Conservation (phyloP, 306 rosid species). For the Neltuma alba region DNA sequence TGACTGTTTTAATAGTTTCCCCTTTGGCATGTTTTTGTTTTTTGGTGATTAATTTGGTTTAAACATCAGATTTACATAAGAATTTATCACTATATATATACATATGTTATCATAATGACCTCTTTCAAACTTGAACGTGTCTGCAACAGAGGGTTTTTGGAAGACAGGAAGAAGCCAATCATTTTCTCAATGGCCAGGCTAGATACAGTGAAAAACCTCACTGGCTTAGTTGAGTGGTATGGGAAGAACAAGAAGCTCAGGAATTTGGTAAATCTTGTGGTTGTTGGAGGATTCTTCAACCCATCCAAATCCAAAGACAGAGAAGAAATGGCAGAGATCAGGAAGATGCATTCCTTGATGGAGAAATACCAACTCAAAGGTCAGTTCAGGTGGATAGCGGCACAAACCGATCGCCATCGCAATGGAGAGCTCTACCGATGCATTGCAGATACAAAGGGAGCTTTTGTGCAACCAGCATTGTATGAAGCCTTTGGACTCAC, state of each 20-base stretch:
- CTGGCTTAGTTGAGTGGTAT: constrained; percentile 88
- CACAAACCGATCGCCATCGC: constrained; percentile 80
- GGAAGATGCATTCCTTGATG: constrained; percentile 78
- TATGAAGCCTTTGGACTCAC: constrained; percentile 96
- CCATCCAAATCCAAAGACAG: constrained; percentile 90
- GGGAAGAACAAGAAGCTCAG: constrained; percentile 75
- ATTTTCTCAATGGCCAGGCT: constrained; percentile 96
- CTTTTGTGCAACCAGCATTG: constrained; percentile 95
- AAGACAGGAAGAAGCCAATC: constrained; percentile 83
- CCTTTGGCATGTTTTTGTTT: not conserved
- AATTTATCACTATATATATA: not conserved
- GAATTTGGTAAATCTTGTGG: constrained; percentile 72
- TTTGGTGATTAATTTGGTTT: not conserved
- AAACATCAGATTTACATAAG: not conserved
- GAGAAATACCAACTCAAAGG: constrained; percentile 67
- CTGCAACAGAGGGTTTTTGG: constrained; percentile 80
- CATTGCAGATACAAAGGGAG: constrained; percentile 84
- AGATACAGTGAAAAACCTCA: constrained; percentile 89
- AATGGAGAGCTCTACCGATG: constrained; percentile 83
- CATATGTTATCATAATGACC: constrained; percentile 21
- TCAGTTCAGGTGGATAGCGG: constrained; percentile 91
- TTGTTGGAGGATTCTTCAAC: constrained; percentile 90
- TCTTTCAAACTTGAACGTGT: constrained; percentile 24
- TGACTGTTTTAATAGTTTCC: not conserved
- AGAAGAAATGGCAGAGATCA: constrained; percentile 86